Evolutionary conservation across 768 basidiomycete genomes (phyloP).

Genomic region (Leucocoprinus sp.): DNA sequence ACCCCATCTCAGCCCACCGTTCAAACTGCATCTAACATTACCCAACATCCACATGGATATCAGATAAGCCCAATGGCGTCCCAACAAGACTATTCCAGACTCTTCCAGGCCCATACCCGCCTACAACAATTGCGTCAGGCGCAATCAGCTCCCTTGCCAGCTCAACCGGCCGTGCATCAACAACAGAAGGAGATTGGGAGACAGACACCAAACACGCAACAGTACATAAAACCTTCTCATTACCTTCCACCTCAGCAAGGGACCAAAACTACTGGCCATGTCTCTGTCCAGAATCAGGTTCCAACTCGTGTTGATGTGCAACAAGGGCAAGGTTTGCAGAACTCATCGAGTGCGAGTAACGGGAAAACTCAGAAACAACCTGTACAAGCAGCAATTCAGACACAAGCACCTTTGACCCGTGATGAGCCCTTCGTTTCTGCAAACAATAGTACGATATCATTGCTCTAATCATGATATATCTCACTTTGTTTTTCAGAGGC

Average conservation of each 20-base stretch:
- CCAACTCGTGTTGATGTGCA: neutral
- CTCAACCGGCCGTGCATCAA: too few relatives aligned
- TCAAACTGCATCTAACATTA: too few relatives aligned
- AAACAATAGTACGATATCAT: neutral
- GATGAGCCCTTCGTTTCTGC: neutral
- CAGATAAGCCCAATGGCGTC: too few relatives aligned
- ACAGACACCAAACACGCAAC: neutral
- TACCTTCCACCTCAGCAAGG: neutral
- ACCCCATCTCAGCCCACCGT: too few relatives aligned
- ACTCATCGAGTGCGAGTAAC: neutral
- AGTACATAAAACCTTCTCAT: neutral
- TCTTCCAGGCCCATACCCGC: too few relatives aligned
- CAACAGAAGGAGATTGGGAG: neutral
- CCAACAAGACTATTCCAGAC: too few relatives aligned
- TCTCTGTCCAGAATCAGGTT: neutral
- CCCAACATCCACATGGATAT: too few relatives aligned
- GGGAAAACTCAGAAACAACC: neutral
- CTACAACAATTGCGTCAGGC: too few relatives aligned
- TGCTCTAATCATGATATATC: too few relatives aligned
- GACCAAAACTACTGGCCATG: neutral
- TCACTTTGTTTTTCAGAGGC: neutral
- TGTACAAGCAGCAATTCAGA: neutral
- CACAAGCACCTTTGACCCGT: neutral
- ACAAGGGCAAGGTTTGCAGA: neutral
- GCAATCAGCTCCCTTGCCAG: too few relatives aligned